Percentiles rank a stretch among this genome's conserved stretches.
These are phyloP conservation scores for Chaetomium olivaceum DNA, from an alignment of 2,329 filamentous ascomycete species.

Conservation along the genomic window DNA sequence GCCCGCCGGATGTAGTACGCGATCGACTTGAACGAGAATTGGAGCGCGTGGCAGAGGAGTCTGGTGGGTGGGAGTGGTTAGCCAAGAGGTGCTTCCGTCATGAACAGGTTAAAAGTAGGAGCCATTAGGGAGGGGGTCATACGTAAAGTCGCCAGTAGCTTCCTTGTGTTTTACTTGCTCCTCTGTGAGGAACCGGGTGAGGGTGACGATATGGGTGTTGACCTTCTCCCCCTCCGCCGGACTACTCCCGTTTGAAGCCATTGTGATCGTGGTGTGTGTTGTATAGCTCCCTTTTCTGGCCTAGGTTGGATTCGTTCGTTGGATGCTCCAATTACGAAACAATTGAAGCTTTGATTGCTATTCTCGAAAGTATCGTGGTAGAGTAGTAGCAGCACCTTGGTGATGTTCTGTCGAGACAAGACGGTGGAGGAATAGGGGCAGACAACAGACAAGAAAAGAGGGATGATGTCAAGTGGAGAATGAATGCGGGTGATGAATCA, in stretches of 20 bases:
- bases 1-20: conserved; percentile 98
- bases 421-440: not conserved
- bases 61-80: conserved; percentile 47
- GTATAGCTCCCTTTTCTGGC: not conserved
- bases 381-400: not conserved
- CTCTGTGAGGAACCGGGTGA: conserved; percentile 94
- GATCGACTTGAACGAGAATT: conserved; percentile 99
- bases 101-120: too few species aligned
- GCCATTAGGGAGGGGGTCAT: conserved; percentile 40
- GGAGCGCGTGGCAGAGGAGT: conserved; percentile 92
- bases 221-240: conserved; percentile 70
- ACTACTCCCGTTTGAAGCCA: conserved; percentile 42
- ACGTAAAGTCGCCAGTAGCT: conserved; percentile 98
- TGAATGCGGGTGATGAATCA: not conserved
- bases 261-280: conserved; percentile 26
- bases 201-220: conserved; percentile 94
- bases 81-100: not conserved
- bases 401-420: not conserved
- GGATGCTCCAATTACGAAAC: not conserved
- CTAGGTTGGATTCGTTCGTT: not conserved
- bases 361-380: not conserved
- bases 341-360: not conserved
- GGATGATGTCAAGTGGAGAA: conserved; percentile 17
- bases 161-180: conserved; percentile 92
- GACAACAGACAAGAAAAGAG: not conserved